Evolutionary conservation across 768 basidiomycete species (phyloP).

Genomic region (Boletus barrowsii): DNA sequence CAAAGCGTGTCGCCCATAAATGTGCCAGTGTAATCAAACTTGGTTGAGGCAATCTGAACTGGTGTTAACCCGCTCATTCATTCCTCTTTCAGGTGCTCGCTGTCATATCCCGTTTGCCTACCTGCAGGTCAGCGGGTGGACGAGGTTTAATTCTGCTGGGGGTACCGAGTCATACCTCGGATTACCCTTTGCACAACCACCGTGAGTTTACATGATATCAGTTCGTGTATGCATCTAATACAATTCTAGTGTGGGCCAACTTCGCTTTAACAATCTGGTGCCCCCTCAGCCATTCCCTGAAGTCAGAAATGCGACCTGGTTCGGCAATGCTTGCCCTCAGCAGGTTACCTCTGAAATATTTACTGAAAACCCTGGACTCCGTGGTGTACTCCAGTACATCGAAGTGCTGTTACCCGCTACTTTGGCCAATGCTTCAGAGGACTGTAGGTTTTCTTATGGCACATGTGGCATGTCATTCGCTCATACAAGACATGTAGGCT

Average conservation of each 20-base stretch:
- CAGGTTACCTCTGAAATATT: constrained; percentile 15
- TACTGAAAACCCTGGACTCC: neutral
- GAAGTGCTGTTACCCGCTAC: neutral
- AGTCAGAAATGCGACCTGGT: neutral
- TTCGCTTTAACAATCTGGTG: constrained; percentile 17
- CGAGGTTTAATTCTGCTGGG: constrained; percentile 11
- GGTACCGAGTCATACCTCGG: neutral
- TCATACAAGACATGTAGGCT: constrained; percentile 14
- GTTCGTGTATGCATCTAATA: neutral
- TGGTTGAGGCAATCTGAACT: neutral
- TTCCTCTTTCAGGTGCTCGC: neutral
- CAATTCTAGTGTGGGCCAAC: constrained; percentile 8
- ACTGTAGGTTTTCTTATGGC: constrained; percentile 5
- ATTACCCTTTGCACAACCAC: neutral
- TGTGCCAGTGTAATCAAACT: neutral
- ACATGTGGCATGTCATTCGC: neutral
- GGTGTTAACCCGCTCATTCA: neutral
- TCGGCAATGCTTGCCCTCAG: constrained; percentile 42
- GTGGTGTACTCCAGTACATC: neutral
- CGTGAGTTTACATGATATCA: neutral
- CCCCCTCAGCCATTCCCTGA: neutral
- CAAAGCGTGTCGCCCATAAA: neutral
- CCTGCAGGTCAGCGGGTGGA: neutral
- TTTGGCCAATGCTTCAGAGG: constrained; percentile 11
- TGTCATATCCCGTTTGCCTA: neutral